Base-by-base conservation (phyloP, 1,284 basidiomycete genomes). In the Baeospora myosura region DNA sequence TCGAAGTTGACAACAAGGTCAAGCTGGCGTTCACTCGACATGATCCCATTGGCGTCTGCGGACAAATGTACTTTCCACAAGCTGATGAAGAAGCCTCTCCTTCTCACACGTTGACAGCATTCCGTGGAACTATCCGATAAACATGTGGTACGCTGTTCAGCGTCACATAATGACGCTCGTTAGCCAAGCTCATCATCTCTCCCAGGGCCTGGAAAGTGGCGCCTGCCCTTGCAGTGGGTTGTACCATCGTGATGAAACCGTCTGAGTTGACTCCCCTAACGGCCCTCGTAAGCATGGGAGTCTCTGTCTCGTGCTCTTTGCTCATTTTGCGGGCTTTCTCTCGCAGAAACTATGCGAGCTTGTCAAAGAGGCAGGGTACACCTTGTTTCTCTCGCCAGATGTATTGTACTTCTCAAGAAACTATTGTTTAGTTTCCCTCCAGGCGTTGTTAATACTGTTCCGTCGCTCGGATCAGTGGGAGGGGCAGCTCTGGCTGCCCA, bases 41-140 rank as follows among this genome's bases (percentile, higher is more conserved):
- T 62, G 93, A 97, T 51, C 92, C 94, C 22, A 87, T 97, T 52
- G 94, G 93, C 36, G 93, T 96, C 31, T 92, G 86, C 54, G 90
- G 86, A 6, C n/a, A n/a, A n/a, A n/a, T n/a, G n/a, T n/a, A n/a
- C n/a, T n/a, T n/a, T n/a, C n/a, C n/a, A n/a, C n/a, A n/a, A n/a
- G n/a, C n/a, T n/a, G n/a, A n/a, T n/a, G n/a, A n/a, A n/a, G n/a
- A n/a, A n/a, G n/a, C n/a, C n/a, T n/a, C n/a, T n/a, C n/a, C n/a
- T n/a, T n/a, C n/a, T n/a, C n/a, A n/a, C n/a, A n/a, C n/a, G n/a
- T n/a, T n/a, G n/a, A 43, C 20, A 89, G 87, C 52, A 89, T 91
- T 49, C 88, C 88, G 8, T 90, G 86, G 87, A 93, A 94, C 65
- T 94, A 92, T 60, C 92, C 90, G 11, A 85, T 95, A 59, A 78